These are phyloP conservation scores for Avena atlantica DNA, from an alignment of 176 grass and related monocot genomes.

Conservation along the genomic window DNA sequence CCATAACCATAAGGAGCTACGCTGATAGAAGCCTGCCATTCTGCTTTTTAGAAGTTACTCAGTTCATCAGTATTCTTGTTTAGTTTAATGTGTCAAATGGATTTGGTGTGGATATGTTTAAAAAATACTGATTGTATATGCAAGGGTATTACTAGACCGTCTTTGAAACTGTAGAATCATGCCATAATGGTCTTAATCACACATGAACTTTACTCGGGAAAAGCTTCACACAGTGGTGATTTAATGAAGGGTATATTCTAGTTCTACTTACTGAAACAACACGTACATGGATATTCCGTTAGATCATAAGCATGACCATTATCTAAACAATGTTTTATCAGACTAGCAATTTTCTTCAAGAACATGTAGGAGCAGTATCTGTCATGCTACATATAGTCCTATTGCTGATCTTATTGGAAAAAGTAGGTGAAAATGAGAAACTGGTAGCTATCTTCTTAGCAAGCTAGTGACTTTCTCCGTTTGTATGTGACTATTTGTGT, in stretches of 20 bases:
- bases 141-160: neutral
- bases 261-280: conserved; percentile 25
- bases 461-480: neutral
- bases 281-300: neutral
- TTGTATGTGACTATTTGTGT: neutral
- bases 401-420: neutral
- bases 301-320: conserved; percentile 8
- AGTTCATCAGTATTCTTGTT: neutral
- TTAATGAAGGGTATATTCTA: neutral
- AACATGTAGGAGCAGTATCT: neutral
- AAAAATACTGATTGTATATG: conserved; percentile 1
- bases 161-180: conserved; percentile 3
- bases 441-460: neutral
- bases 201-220: neutral
- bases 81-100: neutral
- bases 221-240: neutral
- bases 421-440: neutral
- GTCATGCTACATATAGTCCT: conserved; percentile 1
- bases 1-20: neutral
- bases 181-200: neutral
- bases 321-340: neutral
- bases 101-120: neutral
- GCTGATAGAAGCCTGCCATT: neutral
- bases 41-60: neutral
- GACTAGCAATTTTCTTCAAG: neutral